phyloP scores from a whole-genome alignment of 257 asterid species.

The Fraxinus quadrangulata region DNA sequence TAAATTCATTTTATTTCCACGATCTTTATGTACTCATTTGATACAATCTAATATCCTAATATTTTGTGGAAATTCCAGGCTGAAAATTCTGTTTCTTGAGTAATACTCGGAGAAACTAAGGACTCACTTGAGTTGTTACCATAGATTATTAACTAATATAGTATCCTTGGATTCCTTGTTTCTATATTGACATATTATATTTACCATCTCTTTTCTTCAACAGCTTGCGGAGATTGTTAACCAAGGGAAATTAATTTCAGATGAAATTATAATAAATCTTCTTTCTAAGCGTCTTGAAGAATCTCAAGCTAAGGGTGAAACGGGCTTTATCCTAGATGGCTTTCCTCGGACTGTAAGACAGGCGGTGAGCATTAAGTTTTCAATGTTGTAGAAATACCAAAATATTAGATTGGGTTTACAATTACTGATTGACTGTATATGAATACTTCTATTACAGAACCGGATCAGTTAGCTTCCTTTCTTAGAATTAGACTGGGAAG shows the following conservation, averaged over 20 bases:
- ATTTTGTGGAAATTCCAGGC: conserved; percentile 10
- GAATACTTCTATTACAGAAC: not conserved
- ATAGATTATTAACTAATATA: conserved; percentile 1
- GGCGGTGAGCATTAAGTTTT: not conserved
- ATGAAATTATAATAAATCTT: conserved; percentile 79
- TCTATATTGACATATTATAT: not conserved
- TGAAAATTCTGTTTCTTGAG: conserved; percentile 13
- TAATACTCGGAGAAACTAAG: conserved; percentile 1
- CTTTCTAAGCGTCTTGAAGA: conserved; percentile 85
- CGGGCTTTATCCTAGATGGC: not conserved
- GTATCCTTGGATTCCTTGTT: not conserved
- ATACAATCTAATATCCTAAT: not conserved
- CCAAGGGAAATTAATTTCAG: conserved; percentile 83
- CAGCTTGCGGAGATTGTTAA: conserved; percentile 90
- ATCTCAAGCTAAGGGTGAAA: conserved; percentile 38
- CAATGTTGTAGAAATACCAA: not conserved
- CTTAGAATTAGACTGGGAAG: not conserved
- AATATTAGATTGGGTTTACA: not conserved
- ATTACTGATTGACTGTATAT: not conserved
- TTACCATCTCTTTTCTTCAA: conserved; percentile 30
- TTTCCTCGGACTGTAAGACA: not conserved
- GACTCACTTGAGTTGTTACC: not conserved
- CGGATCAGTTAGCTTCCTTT: not conserved
- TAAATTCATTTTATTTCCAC: not conserved
- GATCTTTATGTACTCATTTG: not conserved